Evolutionary conservation across 2,329 filamentous ascomycete genomes (phyloP).

Genomic region (Setomelanomma holmii): DNA sequence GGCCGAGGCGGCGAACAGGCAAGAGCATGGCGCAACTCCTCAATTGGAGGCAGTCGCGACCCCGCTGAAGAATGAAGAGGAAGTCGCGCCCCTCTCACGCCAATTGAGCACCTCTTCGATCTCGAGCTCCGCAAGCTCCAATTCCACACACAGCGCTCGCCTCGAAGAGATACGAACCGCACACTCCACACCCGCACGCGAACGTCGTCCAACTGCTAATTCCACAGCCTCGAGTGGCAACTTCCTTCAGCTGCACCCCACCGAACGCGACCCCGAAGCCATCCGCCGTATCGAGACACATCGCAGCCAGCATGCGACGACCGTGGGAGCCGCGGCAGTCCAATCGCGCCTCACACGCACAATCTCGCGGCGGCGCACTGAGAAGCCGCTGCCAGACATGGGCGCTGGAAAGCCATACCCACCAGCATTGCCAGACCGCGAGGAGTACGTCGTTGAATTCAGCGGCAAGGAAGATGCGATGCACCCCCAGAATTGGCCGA

Average conservation of each 20-base stretch:
- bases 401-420: constrained; percentile 77
- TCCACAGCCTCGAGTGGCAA: constrained; percentile 28
- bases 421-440: constrained; percentile 70
- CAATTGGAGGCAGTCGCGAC: constrained; percentile 11
- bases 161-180: constrained; percentile 42
- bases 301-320: constrained; percentile 72
- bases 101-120: constrained; percentile 29
- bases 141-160: constrained; percentile 20
- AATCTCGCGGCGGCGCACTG: constrained; percentile 43
- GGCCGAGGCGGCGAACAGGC: constrained; percentile 6
- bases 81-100: constrained; percentile 31
- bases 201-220: constrained; percentile 25
- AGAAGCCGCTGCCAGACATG: constrained; percentile 69
- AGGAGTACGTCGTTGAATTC: constrained; percentile 84
- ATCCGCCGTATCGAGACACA: constrained; percentile 76
- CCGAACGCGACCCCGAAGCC: constrained; percentile 72
- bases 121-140: constrained; percentile 24
- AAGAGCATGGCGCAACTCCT: constrained; percentile 8
- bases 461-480: constrained; percentile 82
- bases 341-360: constrained; percentile 53
- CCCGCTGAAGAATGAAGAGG: constrained; percentile 21
- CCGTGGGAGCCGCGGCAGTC: constrained; percentile 63
- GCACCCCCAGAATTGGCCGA: constrained; percentile 87
- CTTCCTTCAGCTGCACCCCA: constrained; percentile 40
- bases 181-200: constrained; percentile 19